Evolutionary conservation across 768 basidiomycete species (phyloP).

Genomic region (Lyophyllum decastes): DNA sequence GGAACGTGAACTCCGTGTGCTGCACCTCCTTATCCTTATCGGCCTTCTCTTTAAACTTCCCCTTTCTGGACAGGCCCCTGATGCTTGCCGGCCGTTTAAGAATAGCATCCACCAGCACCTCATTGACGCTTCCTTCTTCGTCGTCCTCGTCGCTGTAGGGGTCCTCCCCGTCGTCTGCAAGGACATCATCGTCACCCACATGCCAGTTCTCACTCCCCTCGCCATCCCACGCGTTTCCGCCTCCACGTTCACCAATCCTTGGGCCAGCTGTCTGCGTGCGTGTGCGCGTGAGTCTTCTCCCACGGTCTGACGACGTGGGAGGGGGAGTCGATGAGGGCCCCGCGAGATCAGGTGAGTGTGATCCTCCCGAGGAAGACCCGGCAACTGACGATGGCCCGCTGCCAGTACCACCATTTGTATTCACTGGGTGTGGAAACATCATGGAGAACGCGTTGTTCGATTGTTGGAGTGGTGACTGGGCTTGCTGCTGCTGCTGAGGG

Average conservation of each 20-base stretch:
- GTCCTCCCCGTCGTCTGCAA: slow-evolving; percentile 11
- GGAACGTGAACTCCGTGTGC: slow-evolving; percentile 47
- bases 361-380: slow-evolving; percentile 33
- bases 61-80: slow-evolving; percentile 29
- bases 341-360: slow-evolving; percentile 35
- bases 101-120: slow-evolving; percentile 57
- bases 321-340: slow-evolving; percentile 26
- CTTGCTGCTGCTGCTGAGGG: slow-evolving; percentile 20
- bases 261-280: slow-evolving; percentile 25
- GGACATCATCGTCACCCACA: slow-evolving; percentile 17
- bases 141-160: slow-evolving; percentile 29
- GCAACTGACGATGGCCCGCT: slow-evolving; percentile 20
- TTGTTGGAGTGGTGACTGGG: slow-evolving; percentile 22
- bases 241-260: no score
- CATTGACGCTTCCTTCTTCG: slow-evolving; percentile 42
- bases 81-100: slow-evolving; percentile 57
- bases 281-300: slow-evolving; percentile 26
- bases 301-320: slow-evolving; percentile 19
- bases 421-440: slow-evolving; percentile 8
- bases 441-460: slow-evolving; percentile 27
- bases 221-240: slow-evolving; percentile 19
- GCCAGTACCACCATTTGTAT: slow-evolving; percentile 3
- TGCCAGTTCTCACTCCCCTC: slow-evolving; percentile 26
- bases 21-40: slow-evolving; percentile 21
- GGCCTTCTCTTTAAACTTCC: slow-evolving; percentile 16